Evolutionary conservation across 2,329 filamentous ascomycete species (phyloP).

Genomic region (Bipolaris sorokiniana): DNA sequence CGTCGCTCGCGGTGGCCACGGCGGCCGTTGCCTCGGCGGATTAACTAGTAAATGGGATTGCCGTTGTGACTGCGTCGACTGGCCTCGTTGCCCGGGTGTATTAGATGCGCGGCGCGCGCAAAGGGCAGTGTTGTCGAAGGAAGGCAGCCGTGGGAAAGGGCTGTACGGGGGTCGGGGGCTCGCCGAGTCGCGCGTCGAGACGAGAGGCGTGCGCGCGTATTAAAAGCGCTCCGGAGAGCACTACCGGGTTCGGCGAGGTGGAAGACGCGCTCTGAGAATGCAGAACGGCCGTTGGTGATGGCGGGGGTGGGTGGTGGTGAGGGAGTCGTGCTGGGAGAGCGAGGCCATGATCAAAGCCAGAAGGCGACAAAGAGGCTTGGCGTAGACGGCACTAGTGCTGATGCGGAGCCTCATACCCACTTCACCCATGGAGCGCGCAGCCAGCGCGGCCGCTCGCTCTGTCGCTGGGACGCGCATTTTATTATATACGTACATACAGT

Average conservation of each 20-base stretch:
- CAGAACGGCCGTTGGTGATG: slow-evolving; percentile 42
- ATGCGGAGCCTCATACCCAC: slow-evolving; percentile 19
- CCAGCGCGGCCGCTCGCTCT: neutral
- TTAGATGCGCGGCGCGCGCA: slow-evolving; percentile 44
- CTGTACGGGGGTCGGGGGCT: slow-evolving; percentile 38
- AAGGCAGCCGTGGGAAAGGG: slow-evolving; percentile 35
- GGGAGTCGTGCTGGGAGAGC: slow-evolving; percentile 29
- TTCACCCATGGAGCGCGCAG: neutral
- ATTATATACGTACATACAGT: neutral
- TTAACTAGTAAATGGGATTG: slow-evolving; percentile 21
- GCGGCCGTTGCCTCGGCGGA: slow-evolving; percentile 35
- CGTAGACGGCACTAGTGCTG: slow-evolving; percentile 14
- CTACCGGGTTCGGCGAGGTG: slow-evolving; percentile 30
- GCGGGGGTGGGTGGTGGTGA: slow-evolving; percentile 33
- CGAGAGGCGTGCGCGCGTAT: slow-evolving; percentile 31
- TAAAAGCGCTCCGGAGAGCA: slow-evolving; percentile 35
- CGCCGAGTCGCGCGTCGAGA: slow-evolving; percentile 34
- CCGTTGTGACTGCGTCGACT: slow-evolving; percentile 28
- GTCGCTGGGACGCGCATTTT: neutral
- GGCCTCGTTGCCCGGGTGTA: slow-evolving; percentile 16
- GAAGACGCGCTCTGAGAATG: slow-evolving; percentile 45
- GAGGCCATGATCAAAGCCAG: slow-evolving; percentile 20
- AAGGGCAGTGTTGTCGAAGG: slow-evolving; percentile 38
- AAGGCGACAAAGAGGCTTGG: slow-evolving; percentile 22
- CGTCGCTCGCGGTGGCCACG: slow-evolving; percentile 38